A percentile compares a stretch with the other conserved stretches of the same genome.
These are phyloP conservation scores for Suhomyces faveliae DNA, from an alignment of 805 yeast species.

Conservation along the genomic window DNA sequence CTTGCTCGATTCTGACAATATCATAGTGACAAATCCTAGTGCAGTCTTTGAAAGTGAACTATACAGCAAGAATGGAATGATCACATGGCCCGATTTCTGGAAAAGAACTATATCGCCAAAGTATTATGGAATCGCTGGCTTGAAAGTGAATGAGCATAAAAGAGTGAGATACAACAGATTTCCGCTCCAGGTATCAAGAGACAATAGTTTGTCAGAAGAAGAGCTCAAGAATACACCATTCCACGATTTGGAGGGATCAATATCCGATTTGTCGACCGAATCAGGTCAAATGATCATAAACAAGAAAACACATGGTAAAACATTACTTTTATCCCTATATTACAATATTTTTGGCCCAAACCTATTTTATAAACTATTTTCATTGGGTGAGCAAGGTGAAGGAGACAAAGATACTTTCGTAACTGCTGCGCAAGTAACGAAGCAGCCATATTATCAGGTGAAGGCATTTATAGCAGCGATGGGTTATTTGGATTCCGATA, in stretches of 20 bases:
- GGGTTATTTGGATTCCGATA: conserved; percentile 25
- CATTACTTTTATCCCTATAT: conserved; percentile 59
- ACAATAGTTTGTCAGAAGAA: conserved; percentile 7
- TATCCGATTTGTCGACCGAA: conserved; percentile 69
- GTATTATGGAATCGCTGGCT: conserved; percentile 35
- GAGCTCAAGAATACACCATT: conserved; percentile 35
- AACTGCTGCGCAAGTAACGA: conserved; percentile 17
- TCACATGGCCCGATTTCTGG: conserved; percentile 47
- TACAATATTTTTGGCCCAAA: conserved; percentile 66
- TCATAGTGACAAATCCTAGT: conserved; percentile 30
- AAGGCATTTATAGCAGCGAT: conserved; percentile 37
- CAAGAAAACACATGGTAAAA: conserved; percentile 54
- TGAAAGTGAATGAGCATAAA: conserved; percentile 26
- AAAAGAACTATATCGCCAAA: conserved; percentile 34
- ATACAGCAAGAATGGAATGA: conserved; percentile 32
- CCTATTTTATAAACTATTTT: conserved; percentile 55
- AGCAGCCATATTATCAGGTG: conserved; percentile 27
- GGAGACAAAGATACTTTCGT: conserved; percentile 23
- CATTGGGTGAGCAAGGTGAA: conserved; percentile 48
- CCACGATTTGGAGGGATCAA: conserved; percentile 66
- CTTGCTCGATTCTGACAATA: conserved; percentile 36
- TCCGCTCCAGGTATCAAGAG: conserved; percentile 15
- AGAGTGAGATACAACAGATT: conserved; percentile 27
- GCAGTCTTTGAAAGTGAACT: conserved; percentile 27
- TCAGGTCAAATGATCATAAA: conserved; percentile 65